Percentiles rank a stretch among this genome's conserved stretches.
phyloP scores from a whole-genome alignment of 129 eudicot species.

The Chrysanthemum seticuspe region DNA sequence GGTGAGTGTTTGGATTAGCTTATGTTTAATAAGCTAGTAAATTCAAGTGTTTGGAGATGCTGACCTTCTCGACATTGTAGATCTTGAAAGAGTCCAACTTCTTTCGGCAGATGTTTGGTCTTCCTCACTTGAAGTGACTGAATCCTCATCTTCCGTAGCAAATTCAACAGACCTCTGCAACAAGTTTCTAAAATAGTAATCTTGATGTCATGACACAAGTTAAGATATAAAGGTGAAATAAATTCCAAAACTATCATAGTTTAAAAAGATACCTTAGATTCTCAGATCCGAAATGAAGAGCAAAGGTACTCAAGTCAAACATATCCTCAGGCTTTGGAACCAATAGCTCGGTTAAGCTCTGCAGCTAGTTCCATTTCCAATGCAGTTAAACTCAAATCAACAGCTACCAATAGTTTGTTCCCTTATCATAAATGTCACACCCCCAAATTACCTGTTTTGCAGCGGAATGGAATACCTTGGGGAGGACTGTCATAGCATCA shows the following conservation, averaged over 20 bases:
- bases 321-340: conserved; percentile 46
- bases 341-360: conserved; percentile 57
- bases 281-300: conserved; percentile 65
- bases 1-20: no score
- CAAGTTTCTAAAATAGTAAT: conserved; percentile 50
- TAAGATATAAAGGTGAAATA: not conserved
- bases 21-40: no score
- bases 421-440: no score
- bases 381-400: conserved; percentile 79
- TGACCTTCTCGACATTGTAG: conserved; percentile 82
- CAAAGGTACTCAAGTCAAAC: conserved; percentile 45
- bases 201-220: not conserved
- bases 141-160: conserved; percentile 67
- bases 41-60: conserved; percentile 57
- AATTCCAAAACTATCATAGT: not conserved
- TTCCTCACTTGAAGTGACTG: conserved; percentile 67
- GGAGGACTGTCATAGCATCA: no score
- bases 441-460: no score
- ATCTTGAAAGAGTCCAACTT: conserved; percentile 63
- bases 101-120: conserved; percentile 66
- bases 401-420: conserved; percentile 79
- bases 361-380: conserved; percentile 58
- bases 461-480: no score
- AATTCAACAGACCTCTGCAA: conserved; percentile 48
- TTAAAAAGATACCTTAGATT: conserved; percentile 50